phyloP scores from a whole-genome alignment of 768 basidiomycete genomes.

The Lenzites betulinus region DNA sequence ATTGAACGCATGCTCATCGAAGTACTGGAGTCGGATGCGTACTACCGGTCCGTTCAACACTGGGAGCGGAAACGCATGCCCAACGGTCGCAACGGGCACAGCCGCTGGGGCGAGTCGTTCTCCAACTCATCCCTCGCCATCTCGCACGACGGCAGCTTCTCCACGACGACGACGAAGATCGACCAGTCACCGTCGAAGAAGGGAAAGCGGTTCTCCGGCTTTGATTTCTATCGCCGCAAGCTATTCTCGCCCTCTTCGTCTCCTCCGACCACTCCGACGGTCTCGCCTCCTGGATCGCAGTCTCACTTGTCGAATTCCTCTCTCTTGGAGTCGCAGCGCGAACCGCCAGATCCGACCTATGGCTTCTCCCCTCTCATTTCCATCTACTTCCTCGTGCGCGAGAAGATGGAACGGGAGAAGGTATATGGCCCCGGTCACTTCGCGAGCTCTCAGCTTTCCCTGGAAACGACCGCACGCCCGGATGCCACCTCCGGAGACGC shows the following conservation, averaged over 20 bases:
- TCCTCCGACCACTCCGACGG: slow-evolving; percentile 53
- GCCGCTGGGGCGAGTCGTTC: slow-evolving; percentile 55
- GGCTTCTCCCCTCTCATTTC: slow-evolving; percentile 95
- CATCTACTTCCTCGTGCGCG: slow-evolving; percentile 94
- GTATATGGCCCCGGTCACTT: slow-evolving; percentile 95
- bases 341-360: slow-evolving; percentile 77
- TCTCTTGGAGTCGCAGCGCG: slow-evolving; percentile 47
- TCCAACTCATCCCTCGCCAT: slow-evolving; percentile 73
- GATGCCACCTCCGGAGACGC: slow-evolving; percentile 27
- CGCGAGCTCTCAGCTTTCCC: slow-evolving; percentile 84
- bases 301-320: slow-evolving; percentile 52
- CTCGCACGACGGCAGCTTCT: slow-evolving; percentile 47
- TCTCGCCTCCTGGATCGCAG: slow-evolving; percentile 63
- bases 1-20: slow-evolving; percentile 73
- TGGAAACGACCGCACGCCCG: slow-evolving; percentile 38
- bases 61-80: slow-evolving; percentile 71
- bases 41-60: slow-evolving; percentile 66
- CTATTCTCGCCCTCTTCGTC: slow-evolving; percentile 63
- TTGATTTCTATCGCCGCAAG: slow-evolving; percentile 93
- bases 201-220: slow-evolving; percentile 87
- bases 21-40: slow-evolving; percentile 78
- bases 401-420: slow-evolving; percentile 92
- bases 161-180: slow-evolving; percentile 36
- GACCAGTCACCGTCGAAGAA: slow-evolving; percentile 48
- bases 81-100: slow-evolving; percentile 41